Conservation (phyloP, 2,329 filamentous ascomycete species). For the Cladosporium sp. region DNA sequence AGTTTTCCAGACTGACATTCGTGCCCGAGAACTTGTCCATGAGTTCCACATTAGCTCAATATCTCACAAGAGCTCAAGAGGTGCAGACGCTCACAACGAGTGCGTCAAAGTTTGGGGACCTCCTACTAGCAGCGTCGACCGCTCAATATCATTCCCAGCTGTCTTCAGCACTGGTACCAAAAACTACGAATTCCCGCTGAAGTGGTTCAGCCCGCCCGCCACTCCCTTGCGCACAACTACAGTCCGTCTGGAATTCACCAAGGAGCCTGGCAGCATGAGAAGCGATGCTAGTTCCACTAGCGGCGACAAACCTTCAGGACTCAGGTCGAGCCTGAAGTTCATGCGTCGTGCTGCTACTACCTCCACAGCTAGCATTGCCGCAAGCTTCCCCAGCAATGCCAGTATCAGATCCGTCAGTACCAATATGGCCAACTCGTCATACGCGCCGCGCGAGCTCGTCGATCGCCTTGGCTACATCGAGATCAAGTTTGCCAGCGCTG, state of each 20-base stretch:
- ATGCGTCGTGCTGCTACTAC: slow-evolving; percentile 12
- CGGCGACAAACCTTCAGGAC: slow-evolving; percentile 6
- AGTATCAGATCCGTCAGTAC: slow-evolving; percentile 15
- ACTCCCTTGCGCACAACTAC: neutral
- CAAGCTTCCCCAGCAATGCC: slow-evolving; percentile 13
- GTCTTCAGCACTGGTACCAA: slow-evolving; percentile 9
- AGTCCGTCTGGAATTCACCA: slow-evolving; percentile 5
- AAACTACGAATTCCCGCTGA: slow-evolving; percentile 17
- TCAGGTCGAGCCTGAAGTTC: slow-evolving; percentile 13
- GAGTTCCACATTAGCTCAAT: slow-evolving; percentile 15
- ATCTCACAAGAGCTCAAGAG: slow-evolving; percentile 10
- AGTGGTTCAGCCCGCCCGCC: slow-evolving; percentile 14
- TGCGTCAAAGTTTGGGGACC: slow-evolving; percentile 19
- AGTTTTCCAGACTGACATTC: slow-evolving; percentile 14
- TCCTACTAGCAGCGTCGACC: slow-evolving; percentile 10
- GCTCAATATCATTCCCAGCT: slow-evolving; percentile 16
- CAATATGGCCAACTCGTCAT: slow-evolving; percentile 10
- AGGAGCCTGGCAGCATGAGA: slow-evolving; percentile 6
- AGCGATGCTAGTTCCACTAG: neutral
- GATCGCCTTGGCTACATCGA: slow-evolving; percentile 16
- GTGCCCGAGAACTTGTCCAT: slow-evolving; percentile 12
- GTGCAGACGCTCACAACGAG: slow-evolving; percentile 11
- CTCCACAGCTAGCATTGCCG: neutral
- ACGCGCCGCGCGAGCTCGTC: slow-evolving; percentile 11
- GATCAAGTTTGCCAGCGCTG: slow-evolving; percentile 12